Base-by-base conservation (phyloP, 306 rosid species). In the Biancaea sappan region DNA sequence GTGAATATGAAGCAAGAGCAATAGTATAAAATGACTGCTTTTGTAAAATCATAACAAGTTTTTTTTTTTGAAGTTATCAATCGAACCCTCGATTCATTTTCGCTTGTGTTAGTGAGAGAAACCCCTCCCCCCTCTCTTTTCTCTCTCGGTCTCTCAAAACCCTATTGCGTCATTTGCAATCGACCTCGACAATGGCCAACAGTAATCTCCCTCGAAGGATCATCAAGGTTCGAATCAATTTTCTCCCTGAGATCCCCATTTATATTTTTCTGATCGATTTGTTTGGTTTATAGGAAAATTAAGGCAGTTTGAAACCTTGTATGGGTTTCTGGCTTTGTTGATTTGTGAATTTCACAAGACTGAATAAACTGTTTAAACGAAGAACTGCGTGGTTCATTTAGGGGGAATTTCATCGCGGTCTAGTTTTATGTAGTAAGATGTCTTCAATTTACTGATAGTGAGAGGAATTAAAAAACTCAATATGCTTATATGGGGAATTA, bases 121-220 rank as follows among this genome's bases (percentile, higher is more conserved):
- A 46, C 31, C 1, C 69, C 31, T 21, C 22, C 71, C n/a, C n/a
- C n/a, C n/a, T n/a, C n/a, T n/a, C n/a, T n/a, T n/a, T n/a, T n/a
- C n/a, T 60, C 31, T 71, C 46, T 51, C 77, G 74, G 78, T 62
- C 82, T 66, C 59, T 63, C 25, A 38, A 81, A 88, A 81, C 88
- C 91, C 92, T 80, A 71, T 88, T 60, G 84, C 87, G 79, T 84
- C 74, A 72, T 76, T 72, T 83, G 79, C 80, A 88, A 84, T 87
- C 83, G 84, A 76, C 77, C 83, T n/a, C 40, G 53, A 64, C 22
- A 44, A 93, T 93, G 98, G 98, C 98, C 11, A 93, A 89, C 88
- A 90, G 97, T 79, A 90, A 89, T 79, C 98, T 93, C 73, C 98
- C 98, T 73, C 87, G 93, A 64, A 85, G 98, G 78, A 93, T 93